Evolutionary conservation across 192 early-diverging fungal genomes (phyloP).

Genomic region (Chytriomyces sp.): DNA sequence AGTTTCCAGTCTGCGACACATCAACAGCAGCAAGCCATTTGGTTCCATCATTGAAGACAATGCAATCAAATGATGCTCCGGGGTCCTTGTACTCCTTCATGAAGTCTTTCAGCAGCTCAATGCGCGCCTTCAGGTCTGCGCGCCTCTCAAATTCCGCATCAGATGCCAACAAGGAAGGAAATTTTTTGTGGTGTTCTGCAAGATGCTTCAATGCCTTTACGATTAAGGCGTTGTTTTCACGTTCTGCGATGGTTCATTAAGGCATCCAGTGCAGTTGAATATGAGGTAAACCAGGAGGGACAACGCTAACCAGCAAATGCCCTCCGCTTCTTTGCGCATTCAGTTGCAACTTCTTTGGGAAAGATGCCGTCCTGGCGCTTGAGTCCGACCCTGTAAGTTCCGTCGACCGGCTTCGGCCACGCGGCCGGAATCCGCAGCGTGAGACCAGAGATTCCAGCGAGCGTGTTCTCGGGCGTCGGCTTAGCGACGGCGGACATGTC

Average conservation of each 20-base stretch:
- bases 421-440: slow-evolving; percentile 58
- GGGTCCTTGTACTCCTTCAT: slow-evolving; percentile 71
- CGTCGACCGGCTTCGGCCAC: slow-evolving; percentile 53
- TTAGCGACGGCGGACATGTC: background rate
- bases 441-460: slow-evolving; percentile 75
- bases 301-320: background rate
- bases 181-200: background rate
- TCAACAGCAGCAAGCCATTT: slow-evolving; percentile 87
- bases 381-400: slow-evolving; percentile 79
- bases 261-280: too few species aligned
- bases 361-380: background rate
- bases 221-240: slow-evolving; percentile 12
- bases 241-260: background rate
- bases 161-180: background rate
- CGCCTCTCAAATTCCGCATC: background rate
- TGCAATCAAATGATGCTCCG: slow-evolving; percentile 44
- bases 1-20: slow-evolving; percentile 72
- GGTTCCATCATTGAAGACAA: slow-evolving; percentile 81
- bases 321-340: background rate
- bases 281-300: too few species aligned
- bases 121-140: slow-evolving; percentile 63
- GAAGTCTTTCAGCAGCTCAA: slow-evolving; percentile 63
- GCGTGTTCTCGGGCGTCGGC: slow-evolving; percentile 43
- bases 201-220: slow-evolving; percentile 1
- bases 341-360: background rate